Evolutionary conservation across 345 rosid genomes (phyloP), one percentile per base, ranked within the genome.

Genomic region (Rubroshorea leprosula): DNA sequence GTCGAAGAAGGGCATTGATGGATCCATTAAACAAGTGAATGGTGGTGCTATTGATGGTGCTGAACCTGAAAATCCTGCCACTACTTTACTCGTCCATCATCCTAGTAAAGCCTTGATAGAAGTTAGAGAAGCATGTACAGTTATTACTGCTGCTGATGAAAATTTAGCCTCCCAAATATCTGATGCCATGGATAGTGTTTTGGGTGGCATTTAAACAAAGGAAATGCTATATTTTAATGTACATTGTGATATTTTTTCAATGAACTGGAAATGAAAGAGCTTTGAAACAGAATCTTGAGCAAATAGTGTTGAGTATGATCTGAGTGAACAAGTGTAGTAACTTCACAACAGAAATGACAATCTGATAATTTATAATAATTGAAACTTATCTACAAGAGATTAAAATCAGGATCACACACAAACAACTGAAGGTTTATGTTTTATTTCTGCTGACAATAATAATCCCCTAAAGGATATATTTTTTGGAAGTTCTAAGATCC

Each of bases 1-100:
- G 56, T 65, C 75, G 17, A 77, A 82, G 67, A 62, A 63, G 78
- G 89, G 87, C 47, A 68, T 87, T 13, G 58, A 29, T 5, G 86
- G 84, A 63, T 69, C 77, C 38, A 25, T 83, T 24, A 84, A 67
- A 56, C 63, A 51, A 67, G 22, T 39, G 45, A 51, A 0, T 57
- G 55, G 38, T 31, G 74, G 66, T 15, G 51, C 54, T 27, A 51
- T 0, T 57, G 55, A 38, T 31, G 74, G 66, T 15, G 51, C 54
- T 27, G 83, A 73, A 54, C 59, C 74, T 17, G 72, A 68, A 29
- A 39, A 20, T 49, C 21, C 20, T 27, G 48, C 47, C 15, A 29
- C 43, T 25, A 6, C 68, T 43, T 55, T 87, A 57, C 58, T 51
- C 19, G 52, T 87, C 60, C 53, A 61, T 52, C 57, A 68, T 55